Evolutionary conservation across 169 alveolate genomes (phyloP).

Genomic region (Besnoitia besnoiti): DNA sequence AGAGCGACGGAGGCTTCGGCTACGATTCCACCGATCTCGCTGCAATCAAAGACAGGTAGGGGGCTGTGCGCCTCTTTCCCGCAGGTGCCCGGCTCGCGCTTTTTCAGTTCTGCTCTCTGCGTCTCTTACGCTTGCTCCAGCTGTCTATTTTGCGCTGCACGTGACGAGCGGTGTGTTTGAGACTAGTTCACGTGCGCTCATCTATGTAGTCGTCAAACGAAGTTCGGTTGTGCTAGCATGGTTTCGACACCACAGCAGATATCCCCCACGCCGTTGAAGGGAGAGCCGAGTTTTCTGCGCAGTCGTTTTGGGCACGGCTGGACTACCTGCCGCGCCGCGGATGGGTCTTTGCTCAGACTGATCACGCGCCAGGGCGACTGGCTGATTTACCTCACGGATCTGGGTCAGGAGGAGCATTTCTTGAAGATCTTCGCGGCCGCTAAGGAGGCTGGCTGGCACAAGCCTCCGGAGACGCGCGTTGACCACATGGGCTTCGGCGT

Average conservation of each 20-base stretch:
- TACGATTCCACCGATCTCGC: slow-evolving; percentile 99
- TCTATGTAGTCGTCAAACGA: too few relatives aligned
- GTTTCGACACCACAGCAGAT: too few relatives aligned
- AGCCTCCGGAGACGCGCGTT: slow-evolving; percentile 82
- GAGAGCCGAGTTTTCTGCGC: too few relatives aligned
- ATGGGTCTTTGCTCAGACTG: slow-evolving; percentile 67
- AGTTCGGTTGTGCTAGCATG: too few relatives aligned
- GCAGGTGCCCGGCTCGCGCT: not conserved
- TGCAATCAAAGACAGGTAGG: slow-evolving; percentile 87
- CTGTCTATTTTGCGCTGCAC: too few relatives aligned
- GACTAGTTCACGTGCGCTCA: too few relatives aligned
- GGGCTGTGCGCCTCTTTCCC: slow-evolving; percentile 47
- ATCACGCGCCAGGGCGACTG: slow-evolving; percentile 85
- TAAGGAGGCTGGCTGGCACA: slow-evolving; percentile 84
- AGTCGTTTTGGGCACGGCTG: too few relatives aligned
- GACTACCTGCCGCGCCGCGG: too few relatives aligned
- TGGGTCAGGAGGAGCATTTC: slow-evolving; percentile 96
- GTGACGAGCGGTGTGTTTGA: too few relatives aligned
- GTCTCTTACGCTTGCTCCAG: too few relatives aligned
- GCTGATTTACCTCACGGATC: slow-evolving; percentile 95
- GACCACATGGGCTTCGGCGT: slow-evolving; percentile 98
- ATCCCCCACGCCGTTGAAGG: too few relatives aligned
- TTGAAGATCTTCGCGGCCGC: slow-evolving; percentile 94
- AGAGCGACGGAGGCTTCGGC: slow-evolving; percentile 98
- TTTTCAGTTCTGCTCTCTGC: not conserved